Evolutionary conservation across 257 asterid species (phyloP).

Genomic region (Solanum medicagineum): DNA sequence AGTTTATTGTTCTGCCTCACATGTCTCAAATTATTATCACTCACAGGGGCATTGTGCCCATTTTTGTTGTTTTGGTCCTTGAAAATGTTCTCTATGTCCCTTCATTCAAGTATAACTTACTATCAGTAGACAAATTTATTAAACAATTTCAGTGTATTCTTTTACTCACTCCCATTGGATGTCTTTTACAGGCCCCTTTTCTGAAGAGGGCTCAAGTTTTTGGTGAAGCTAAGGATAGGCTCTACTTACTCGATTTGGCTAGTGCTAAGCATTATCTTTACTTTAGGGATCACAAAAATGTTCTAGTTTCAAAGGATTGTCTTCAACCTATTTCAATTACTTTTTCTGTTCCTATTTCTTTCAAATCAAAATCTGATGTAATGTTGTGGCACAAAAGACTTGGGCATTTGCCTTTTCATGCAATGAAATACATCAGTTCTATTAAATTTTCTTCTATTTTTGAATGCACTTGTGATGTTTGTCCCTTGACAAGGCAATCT

Average conservation of each 20-base stretch:
- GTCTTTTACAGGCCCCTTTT: not conserved
- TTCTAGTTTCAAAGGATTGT: not conserved
- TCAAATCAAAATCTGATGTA: not conserved
- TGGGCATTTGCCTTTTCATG: not conserved
- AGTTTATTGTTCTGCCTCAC: too few species aligned
- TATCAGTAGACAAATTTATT: too few species aligned
- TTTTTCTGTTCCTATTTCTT: not conserved
- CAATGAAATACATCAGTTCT: not conserved
- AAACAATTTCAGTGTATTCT: too few species aligned
- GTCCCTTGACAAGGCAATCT: not conserved
- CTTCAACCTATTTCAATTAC: not conserved
- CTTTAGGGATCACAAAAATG: too few species aligned
- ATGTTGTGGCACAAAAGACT: not conserved
- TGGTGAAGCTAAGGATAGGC: not conserved
- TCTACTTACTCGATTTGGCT: not conserved
- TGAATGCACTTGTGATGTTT: not conserved
- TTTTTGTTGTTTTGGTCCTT: too few species aligned
- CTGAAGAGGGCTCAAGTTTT: not conserved
- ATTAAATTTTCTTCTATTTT: not conserved
- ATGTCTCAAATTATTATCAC: too few species aligned
- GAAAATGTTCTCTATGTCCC: too few species aligned
- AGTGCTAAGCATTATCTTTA: not conserved
- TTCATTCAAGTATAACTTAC: too few species aligned
- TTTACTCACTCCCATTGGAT: too few species aligned
- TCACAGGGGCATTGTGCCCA: too few species aligned